Evolutionary conservation across 495 filamentous ascomycete genomes (phyloP).

Genomic region (Letharia lupina): DNA sequence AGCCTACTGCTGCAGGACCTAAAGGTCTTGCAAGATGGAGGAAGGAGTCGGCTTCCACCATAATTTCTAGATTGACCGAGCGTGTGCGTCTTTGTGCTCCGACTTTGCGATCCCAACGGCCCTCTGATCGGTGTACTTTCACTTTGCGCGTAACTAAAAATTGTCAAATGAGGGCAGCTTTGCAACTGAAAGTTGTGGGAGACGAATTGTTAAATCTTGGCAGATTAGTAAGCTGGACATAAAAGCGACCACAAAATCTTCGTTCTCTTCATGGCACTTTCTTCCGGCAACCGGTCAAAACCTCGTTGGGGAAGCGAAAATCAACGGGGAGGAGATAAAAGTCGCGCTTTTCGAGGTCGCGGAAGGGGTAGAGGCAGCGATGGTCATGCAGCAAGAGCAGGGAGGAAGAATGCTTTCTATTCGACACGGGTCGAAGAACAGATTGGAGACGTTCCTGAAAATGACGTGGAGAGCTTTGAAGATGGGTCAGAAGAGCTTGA

Average conservation of each 20-base stretch:
- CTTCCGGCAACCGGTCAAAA: constrained; percentile 23
- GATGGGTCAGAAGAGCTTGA: constrained; percentile 14
- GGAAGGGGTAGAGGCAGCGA: constrained; percentile 17
- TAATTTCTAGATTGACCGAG: constrained; percentile 27
- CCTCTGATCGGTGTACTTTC: not conserved
- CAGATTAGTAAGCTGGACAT: not conserved
- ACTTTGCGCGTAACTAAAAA: not conserved
- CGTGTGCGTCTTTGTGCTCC: not conserved
- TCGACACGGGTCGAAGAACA: constrained; percentile 22
- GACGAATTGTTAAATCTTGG: not conserved
- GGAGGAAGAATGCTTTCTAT: constrained; percentile 14
- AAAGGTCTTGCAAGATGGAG: constrained; percentile 90
- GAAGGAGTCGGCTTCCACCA: constrained; percentile 80
- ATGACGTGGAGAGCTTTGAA: constrained; percentile 1
- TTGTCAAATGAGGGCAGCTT: not conserved
- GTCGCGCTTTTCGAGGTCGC: constrained; percentile 1
- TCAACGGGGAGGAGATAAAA: constrained; percentile 20
- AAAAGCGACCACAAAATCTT: not conserved
- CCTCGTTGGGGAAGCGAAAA: constrained; percentile 16
- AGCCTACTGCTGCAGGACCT: constrained; percentile 66
- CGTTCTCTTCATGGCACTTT: constrained; percentile 13
- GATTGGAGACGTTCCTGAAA: not conserved
- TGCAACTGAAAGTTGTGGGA: not conserved
- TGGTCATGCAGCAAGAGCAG: constrained; percentile 4
- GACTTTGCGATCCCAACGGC: not conserved